Evolutionary conservation across 2,329 filamentous ascomycete species (phyloP).

Genomic region (Nothopassalora personata): DNA sequence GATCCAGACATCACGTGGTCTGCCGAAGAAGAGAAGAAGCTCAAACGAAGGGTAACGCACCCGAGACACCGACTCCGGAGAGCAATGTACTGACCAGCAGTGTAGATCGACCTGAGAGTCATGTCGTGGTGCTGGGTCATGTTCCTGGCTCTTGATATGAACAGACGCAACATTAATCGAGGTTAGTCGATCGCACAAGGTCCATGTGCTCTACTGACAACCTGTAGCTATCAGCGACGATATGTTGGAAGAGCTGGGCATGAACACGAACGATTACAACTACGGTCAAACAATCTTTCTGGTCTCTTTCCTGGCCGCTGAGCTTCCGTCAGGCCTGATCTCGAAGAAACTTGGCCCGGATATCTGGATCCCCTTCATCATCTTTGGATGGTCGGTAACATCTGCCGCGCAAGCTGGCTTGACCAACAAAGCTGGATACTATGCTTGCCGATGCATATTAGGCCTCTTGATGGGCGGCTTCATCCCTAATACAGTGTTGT

Average conservation of each 20-base stretch:
- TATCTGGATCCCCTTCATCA: conserved; percentile 41
- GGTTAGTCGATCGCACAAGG: background rate
- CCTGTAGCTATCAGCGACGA: conserved; percentile 22
- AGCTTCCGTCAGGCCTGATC: conserved; percentile 43
- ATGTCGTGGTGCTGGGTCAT: conserved; percentile 27
- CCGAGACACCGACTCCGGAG: no score
- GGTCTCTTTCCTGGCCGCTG: conserved; percentile 32
- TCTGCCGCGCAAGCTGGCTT: conserved; percentile 27
- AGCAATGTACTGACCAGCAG: background rate
- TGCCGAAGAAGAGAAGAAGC: conserved; percentile 39
- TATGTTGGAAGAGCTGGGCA: conserved; percentile 23
- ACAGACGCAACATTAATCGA: conserved; percentile 28
- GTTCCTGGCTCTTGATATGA: conserved; percentile 26
- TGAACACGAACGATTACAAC: conserved; percentile 32
- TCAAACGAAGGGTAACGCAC: conserved; percentile 22
- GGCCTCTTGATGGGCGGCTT: conserved; percentile 37
- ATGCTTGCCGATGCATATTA: conserved; percentile 35
- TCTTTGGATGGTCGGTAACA: conserved; percentile 41
- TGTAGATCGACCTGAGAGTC: conserved; percentile 21
- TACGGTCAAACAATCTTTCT: conserved; percentile 27
- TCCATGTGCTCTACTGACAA: conserved; percentile 25
- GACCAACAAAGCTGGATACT: conserved; percentile 33
- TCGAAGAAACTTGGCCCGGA: conserved; percentile 44
- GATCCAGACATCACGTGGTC: conserved; percentile 44
- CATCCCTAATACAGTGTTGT: conserved; percentile 48